phyloP scores from a whole-genome alignment of 176 grass and related monocot species.

The Oryza brachyantha region DNA sequence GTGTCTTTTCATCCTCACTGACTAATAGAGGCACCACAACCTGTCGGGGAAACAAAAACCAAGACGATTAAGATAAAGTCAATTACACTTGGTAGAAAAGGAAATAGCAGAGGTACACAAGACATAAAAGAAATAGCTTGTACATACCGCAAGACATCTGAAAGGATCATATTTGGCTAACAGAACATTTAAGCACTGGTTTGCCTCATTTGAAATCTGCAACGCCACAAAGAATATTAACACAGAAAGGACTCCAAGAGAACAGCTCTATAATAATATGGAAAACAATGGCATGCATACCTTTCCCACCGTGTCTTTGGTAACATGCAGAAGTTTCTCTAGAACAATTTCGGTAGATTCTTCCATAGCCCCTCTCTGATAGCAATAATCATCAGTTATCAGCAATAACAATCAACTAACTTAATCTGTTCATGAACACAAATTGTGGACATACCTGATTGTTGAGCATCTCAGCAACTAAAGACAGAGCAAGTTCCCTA shows the following conservation, averaged over 20 bases:
- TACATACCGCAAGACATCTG: conserved; percentile 84
- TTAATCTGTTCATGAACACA: conserved; percentile 25
- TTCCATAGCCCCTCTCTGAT: conserved; percentile 87
- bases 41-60: conserved; percentile 51
- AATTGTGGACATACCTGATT: conserved; percentile 71
- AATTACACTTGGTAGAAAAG: conserved; percentile 16
- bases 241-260: neutral
- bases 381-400: conserved; percentile 35
- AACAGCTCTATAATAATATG: conserved; percentile 5
- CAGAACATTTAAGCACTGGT: conserved; percentile 73
- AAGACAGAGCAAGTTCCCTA: conserved; percentile 77
- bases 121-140: conserved; percentile 1
- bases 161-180: conserved; percentile 81
- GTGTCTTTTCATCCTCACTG: conserved; percentile 93
- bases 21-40: conserved; percentile 88
- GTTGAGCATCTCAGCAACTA: conserved; percentile 85
- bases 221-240: conserved; percentile 38
- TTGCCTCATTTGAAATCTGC: conserved; percentile 94
- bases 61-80: conserved; percentile 23
- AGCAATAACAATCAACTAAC: conserved; percentile 8
- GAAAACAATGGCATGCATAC: conserved; percentile 39
- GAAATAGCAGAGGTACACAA: conserved; percentile 4
- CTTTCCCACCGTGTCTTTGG: conserved; percentile 76
- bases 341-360: conserved; percentile 95
- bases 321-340: conserved; percentile 89